Conservation (phyloP, 257 asterid genomes). For the Catharanthus roseus region DNA sequence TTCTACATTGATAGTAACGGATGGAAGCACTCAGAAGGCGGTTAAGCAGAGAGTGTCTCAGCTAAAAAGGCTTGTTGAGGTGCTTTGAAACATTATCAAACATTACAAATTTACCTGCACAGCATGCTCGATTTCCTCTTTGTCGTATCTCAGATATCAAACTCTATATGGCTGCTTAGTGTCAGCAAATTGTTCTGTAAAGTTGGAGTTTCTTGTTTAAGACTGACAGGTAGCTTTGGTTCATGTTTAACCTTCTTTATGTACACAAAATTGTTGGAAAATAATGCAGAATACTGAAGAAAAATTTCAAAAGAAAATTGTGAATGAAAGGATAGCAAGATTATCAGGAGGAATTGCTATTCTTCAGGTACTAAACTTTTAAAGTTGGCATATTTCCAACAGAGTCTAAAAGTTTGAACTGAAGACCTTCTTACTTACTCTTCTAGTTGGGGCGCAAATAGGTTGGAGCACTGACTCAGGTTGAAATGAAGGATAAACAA, state of each 20-base stretch:
- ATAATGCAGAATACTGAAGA: slow-evolving; percentile 61
- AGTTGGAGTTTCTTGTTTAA: not conserved
- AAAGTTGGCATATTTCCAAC: not conserved
- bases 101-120: not conserved
- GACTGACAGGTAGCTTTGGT: not conserved
- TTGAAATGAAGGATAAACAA: slow-evolving; percentile 80
- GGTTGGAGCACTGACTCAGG: slow-evolving; percentile 88
- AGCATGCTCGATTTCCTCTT: not conserved
- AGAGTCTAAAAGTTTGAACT: not conserved
- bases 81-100: slow-evolving; percentile 11
- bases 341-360: slow-evolving; percentile 73
- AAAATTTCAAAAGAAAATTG: slow-evolving; percentile 60
- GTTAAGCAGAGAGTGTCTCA: slow-evolving; percentile 54
- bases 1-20: slow-evolving; percentile 67
- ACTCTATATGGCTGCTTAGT: not conserved
- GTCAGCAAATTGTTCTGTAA: not conserved
- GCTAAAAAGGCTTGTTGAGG: slow-evolving; percentile 68
- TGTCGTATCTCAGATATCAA: not conserved
- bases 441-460: slow-evolving; percentile 12
- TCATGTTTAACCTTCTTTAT: not conserved
- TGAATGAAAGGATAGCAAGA: slow-evolving; percentile 78
- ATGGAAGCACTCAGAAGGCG: slow-evolving; percentile 56
- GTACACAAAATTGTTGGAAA: not conserved
- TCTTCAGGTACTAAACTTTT: slow-evolving; percentile 47
- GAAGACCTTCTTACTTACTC: not conserved